Conservation (phyloP, 257 asterid genomes). For the Nemophila menziesii region DNA sequence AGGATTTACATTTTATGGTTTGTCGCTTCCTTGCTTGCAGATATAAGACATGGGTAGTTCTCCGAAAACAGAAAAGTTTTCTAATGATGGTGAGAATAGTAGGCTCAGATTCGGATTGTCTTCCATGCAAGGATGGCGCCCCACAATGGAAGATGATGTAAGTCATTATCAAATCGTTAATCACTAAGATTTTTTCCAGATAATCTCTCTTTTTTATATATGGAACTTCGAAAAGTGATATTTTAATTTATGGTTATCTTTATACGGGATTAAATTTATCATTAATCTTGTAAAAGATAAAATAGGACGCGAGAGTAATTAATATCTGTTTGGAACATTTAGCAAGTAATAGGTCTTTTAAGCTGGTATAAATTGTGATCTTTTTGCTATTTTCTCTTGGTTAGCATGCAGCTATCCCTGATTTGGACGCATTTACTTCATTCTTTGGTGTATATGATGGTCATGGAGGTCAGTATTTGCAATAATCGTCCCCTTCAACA, state of each 20-base stretch:
- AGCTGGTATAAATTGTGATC: neutral
- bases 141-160: conserved; percentile 98
- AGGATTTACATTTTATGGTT: too few species aligned
- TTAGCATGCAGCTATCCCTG: conserved; percentile 80
- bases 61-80: conserved; percentile 79
- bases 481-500: conserved; percentile 6
- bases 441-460: conserved; percentile 98
- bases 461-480: conserved; percentile 68
- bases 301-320: neutral
- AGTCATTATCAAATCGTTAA: too few species aligned
- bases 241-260: too few species aligned
- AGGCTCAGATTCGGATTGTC: conserved; percentile 71
- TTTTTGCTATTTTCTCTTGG: conserved; percentile 8
- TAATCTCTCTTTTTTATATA: too few species aligned
- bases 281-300: neutral
- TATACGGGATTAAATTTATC: too few species aligned
- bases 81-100: conserved; percentile 70
- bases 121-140: conserved; percentile 99
- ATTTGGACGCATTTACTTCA: conserved; percentile 70
- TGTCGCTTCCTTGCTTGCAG: conserved; percentile 27
- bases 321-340: too few species aligned
- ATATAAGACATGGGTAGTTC: conserved; percentile 71
- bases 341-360: neutral
- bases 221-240: too few species aligned
- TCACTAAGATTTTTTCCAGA: too few species aligned